Conservation (phyloP, 2,329 filamentous ascomycete species). For the Colletotrichum tanaceti region DNA sequence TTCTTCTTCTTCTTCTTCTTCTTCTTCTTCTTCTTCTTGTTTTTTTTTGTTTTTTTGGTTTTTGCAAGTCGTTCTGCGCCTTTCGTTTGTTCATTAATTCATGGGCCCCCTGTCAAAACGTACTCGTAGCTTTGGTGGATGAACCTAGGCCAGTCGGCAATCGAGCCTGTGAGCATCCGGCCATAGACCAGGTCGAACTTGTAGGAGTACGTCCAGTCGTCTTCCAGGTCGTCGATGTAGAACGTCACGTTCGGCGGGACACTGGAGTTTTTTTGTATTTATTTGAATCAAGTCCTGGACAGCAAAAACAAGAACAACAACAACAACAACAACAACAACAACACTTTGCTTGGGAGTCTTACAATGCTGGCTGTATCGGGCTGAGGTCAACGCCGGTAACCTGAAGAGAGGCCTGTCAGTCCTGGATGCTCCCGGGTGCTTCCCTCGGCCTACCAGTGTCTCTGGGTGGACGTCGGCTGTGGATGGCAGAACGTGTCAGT, state of each 20-base stretch:
- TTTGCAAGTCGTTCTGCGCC: no score
- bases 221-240: constrained; percentile 57
- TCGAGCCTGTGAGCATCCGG: constrained; percentile 53
- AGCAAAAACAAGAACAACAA: no score
- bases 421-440: no score
- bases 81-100: no score
- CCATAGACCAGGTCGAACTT: constrained; percentile 57
- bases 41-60: no score
- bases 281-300: no score
- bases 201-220: constrained; percentile 53
- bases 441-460: constrained; percentile 42
- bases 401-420: constrained; percentile 31
- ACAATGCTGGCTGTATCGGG: constrained; percentile 55
- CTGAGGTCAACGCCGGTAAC: constrained; percentile 57
- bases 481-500: background rate
- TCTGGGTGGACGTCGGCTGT: constrained; percentile 48
- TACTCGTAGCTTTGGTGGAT: constrained; percentile 52
- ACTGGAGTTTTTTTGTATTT: no score
- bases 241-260: constrained; percentile 63
- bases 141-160: constrained; percentile 51
- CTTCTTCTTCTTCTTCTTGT: no score
- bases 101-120: background rate
- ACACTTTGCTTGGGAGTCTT: constrained; percentile 22
- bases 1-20: no score
- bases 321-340: no score